Percentiles rank a stretch among this genome's conserved stretches.
Conservation (phyloP, 257 asterid species). For the Solanum clarkiae region DNA sequence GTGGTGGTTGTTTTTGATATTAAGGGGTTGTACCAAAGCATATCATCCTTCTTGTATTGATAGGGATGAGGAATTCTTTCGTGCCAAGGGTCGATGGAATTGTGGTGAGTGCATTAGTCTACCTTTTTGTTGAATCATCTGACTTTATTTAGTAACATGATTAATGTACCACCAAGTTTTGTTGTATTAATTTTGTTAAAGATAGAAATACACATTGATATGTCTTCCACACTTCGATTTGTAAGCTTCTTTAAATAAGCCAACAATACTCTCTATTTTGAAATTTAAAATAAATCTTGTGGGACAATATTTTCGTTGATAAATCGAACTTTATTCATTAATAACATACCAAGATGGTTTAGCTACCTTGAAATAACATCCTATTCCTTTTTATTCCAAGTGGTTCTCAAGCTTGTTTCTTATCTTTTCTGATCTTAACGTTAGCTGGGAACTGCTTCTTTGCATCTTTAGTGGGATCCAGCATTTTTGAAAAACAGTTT, state of each 20-base stretch:
- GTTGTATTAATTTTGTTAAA: neutral
- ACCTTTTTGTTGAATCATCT: neutral
- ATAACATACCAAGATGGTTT: neutral
- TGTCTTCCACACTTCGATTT: neutral
- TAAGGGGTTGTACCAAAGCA: slow-evolving; percentile 95
- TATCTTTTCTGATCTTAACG: neutral
- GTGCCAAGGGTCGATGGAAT: slow-evolving; percentile 89
- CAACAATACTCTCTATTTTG: neutral
- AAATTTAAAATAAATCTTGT: neutral
- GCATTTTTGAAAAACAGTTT: neutral
- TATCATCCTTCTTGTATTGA: slow-evolving; percentile 92
- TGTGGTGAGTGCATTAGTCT: slow-evolving; percentile 48
- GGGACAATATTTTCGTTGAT: neutral
- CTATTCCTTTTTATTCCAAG: neutral
- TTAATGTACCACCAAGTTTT: neutral
- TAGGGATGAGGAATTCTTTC: slow-evolving; percentile 86
- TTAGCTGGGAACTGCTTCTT: neutral
- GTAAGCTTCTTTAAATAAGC: neutral
- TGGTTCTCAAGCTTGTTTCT: neutral
- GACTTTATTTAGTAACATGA: neutral
- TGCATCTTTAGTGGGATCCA: neutral
- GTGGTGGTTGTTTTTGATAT: slow-evolving; percentile 1
- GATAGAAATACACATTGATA: neutral
- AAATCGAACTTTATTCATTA: neutral
- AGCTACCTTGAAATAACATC: neutral